Conservation (phyloP, 495 filamentous ascomycete species). For the Neurospora sp. region DNA sequence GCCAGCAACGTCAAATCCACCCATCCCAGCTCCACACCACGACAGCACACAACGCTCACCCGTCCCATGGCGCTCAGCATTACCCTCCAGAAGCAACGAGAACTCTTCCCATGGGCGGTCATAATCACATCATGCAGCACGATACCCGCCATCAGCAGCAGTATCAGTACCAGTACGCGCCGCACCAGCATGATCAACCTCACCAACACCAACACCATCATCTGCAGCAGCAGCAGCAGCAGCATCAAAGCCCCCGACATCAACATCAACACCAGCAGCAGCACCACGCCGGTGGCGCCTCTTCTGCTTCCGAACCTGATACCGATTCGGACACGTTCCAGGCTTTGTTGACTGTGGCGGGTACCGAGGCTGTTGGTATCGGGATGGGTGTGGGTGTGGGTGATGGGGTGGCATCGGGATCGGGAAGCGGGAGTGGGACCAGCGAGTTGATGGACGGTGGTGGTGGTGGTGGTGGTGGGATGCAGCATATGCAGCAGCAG, state of each 20-base stretch:
- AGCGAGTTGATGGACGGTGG: neutral
- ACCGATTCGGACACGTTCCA: neutral
- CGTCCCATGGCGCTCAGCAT: constrained; percentile 22
- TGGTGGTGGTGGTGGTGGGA: neutral
- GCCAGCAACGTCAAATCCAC: constrained; percentile 11
- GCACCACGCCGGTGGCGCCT: neutral
- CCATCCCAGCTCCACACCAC: constrained; percentile 14
- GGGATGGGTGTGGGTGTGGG: neutral
- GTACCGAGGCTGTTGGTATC: neutral
- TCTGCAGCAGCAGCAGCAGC: constrained; percentile 6
- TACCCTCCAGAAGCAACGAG: constrained; percentile 16
- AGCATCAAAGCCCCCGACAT: neutral
- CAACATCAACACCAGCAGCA: constrained; percentile 8
- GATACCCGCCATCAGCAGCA: neutral
- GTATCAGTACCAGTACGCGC: constrained; percentile 11
- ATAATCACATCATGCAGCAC: constrained; percentile 22
- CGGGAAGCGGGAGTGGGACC: neutral
- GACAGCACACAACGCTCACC: constrained; percentile 27
- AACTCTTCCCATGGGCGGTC: constrained; percentile 30
- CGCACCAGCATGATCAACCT: constrained; percentile 3
- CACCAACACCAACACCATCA: constrained; percentile 4
- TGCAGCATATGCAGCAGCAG: neutral
- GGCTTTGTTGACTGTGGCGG: neutral
- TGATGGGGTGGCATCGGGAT: neutral
- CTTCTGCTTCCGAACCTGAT: neutral